Conservation (phyloP, 169 alveolate genomes). For the Perkinsus olseni region DNA sequence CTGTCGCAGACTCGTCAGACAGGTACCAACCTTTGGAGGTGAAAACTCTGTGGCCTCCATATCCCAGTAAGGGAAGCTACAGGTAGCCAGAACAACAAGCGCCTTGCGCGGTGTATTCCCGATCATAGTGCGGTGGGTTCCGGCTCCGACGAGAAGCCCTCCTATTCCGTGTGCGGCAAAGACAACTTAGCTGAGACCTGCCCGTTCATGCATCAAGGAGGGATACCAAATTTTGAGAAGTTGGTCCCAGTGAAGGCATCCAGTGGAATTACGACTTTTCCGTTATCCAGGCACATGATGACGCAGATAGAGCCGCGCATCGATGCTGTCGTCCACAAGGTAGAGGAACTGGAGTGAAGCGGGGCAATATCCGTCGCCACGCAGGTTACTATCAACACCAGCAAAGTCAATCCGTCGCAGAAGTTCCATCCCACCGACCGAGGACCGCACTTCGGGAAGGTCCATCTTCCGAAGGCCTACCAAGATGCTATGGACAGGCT, state of each 20-base stretch:
- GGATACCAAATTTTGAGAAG: background rate
- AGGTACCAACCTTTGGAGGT: background rate
- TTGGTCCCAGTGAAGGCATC: background rate
- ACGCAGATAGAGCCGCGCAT: background rate
- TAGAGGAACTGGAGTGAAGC: background rate
- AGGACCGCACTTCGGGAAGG: background rate
- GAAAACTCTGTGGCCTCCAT: background rate
- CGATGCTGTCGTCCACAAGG: background rate
- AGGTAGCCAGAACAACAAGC: background rate
- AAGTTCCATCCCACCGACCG: background rate
- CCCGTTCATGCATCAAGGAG: background rate
- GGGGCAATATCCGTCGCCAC: no score
- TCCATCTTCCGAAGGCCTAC: background rate
- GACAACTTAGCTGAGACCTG: background rate
- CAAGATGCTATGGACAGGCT: background rate
- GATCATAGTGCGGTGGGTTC: background rate
- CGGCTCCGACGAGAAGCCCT: background rate
- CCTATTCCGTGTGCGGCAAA: background rate
- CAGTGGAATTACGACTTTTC: background rate
- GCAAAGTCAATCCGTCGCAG: background rate
- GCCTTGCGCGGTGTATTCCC: no score
- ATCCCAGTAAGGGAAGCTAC: background rate
- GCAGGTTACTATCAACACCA: background rate
- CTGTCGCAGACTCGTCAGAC: background rate
- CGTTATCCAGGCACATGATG: background rate